A percentile compares a stretch with the other conserved stretches of the same genome.
These are phyloP conservation scores for Botryotinia globosa DNA, from an alignment of 2,329 filamentous ascomycete genomes.

Conservation along the genomic window DNA sequence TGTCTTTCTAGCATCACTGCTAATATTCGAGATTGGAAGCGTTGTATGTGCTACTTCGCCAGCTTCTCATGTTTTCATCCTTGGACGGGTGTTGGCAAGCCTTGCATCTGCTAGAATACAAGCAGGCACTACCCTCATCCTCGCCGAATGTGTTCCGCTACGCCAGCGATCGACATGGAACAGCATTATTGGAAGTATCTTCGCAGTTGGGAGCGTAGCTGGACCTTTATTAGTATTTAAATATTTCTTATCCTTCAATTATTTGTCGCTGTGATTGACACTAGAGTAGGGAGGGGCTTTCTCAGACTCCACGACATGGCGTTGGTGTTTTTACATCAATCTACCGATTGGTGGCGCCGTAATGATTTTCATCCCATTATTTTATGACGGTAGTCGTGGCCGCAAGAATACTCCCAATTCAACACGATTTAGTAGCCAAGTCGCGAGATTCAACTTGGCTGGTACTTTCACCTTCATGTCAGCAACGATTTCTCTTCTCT, in stretches of 20 bases:
- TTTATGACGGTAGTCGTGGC: neutral
- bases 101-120: neutral
- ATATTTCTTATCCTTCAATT: neutral
- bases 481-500: constrained; percentile 36
- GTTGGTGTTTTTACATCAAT: too few species aligned
- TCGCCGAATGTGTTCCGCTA: neutral
- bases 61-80: neutral
- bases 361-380: neutral
- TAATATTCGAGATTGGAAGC: neutral
- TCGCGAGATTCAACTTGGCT: neutral
- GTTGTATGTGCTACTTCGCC: neutral
- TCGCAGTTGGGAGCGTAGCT: neutral
- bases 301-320: neutral
- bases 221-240: neutral
- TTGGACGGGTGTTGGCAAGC: neutral
- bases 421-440: neutral
- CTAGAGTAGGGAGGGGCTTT: neutral
- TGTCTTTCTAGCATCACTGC: neutral
- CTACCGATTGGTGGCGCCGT: neutral
- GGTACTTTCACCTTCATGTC: neutral
- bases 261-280: neutral
- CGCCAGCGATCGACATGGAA: neutral
- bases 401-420: neutral
- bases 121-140: neutral
- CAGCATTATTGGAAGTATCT: neutral